These are phyloP conservation scores for Herpomyces periplanetae DNA, from an alignment of 2,329 filamentous ascomycete genomes.

Conservation along the genomic window DNA sequence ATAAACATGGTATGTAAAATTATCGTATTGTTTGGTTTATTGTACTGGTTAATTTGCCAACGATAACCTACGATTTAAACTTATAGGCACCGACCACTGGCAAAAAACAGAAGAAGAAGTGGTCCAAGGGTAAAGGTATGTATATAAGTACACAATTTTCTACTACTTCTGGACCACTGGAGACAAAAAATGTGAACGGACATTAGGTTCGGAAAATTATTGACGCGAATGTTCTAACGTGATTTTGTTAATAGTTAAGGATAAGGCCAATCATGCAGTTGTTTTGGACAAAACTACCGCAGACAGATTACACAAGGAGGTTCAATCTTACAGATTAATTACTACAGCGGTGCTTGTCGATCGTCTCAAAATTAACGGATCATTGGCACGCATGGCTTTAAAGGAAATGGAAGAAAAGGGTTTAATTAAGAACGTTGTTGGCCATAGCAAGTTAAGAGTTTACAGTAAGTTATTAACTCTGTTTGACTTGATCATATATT, in stretches of 20 bases:
- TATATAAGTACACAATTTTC: too few relatives aligned
- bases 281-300: slow-evolving; percentile 89
- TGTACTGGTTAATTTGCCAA: too few relatives aligned
- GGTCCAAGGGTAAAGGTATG: slow-evolving; percentile 20
- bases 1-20: too few relatives aligned
- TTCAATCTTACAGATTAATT: slow-evolving; percentile 97
- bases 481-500: too few relatives aligned
- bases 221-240: too few relatives aligned
- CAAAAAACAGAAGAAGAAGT: slow-evolving; percentile 56
- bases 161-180: too few relatives aligned
- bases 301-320: slow-evolving; percentile 99
- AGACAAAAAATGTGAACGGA: too few relatives aligned
- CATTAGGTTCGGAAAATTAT: too few relatives aligned
- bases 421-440: slow-evolving; percentile 85
- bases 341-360: slow-evolving; percentile 95
- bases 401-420: slow-evolving; percentile 88
- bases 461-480: slow-evolving; percentile 72
- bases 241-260: slow-evolving; percentile 99
- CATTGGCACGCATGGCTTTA: slow-evolving; percentile 57
- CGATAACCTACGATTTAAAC: too few relatives aligned
- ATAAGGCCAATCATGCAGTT: slow-evolving; percentile 99
- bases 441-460: slow-evolving; percentile 89
- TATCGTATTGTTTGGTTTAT: too few relatives aligned
- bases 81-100: slow-evolving; percentile 19
- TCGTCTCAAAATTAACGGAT: slow-evolving; percentile 98